Evolutionary conservation across 768 basidiomycete genomes (phyloP), one percentile per base, ranked within the genome.

Genomic region (Suillus alpinus): DNA sequence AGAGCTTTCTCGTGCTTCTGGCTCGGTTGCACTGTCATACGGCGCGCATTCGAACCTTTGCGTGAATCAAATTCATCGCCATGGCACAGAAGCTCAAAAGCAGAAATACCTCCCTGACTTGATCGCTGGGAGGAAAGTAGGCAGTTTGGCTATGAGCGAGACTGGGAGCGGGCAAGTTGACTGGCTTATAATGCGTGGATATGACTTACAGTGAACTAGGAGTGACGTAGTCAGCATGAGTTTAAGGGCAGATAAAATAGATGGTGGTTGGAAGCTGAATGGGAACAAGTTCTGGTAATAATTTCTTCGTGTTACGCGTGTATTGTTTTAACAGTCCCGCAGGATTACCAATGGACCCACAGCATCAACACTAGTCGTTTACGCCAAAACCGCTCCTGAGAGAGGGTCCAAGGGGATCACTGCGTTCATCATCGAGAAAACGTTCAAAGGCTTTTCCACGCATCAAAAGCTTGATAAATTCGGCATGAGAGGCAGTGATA

Each of bases 211-310:
- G 4, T 43, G 50, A 44, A n/a, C 23, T 47, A 73, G 73, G 59
- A 94, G 92, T 68, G 95, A 98, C 75, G 95, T 98, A n/a, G 87
- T 97, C 20, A 92, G 92, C 69, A 98, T 98, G 95, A 81, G 81
- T 67, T 77, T 94, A 60, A 86, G 82, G 62, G 94, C 94, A 26
- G 87, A 89, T 65, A 91, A 89, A 77, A 80, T 88, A 6, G 76
- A 83, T 31, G 90, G 86, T 44, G 88, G 92, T 40, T 97, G 85
- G 81, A 77, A 79, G 60, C 73, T 98, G 64, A 95, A 92, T 68
- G 95, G 95, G 0, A 93, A 86, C 66, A 97, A 97, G 73, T 95
- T 95, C 76, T 98, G 95, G 95, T 93, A 23, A 20, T 65, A 16
- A 37, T 23, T n/a, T 18, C 41, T 8, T 31, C 44, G 34, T 4